Percentiles rank a stretch among this genome's conserved stretches.
These are phyloP conservation scores for Fusarium haematococcum DNA, from an alignment of 2,329 filamentous ascomycete species.

Conservation along the genomic window DNA sequence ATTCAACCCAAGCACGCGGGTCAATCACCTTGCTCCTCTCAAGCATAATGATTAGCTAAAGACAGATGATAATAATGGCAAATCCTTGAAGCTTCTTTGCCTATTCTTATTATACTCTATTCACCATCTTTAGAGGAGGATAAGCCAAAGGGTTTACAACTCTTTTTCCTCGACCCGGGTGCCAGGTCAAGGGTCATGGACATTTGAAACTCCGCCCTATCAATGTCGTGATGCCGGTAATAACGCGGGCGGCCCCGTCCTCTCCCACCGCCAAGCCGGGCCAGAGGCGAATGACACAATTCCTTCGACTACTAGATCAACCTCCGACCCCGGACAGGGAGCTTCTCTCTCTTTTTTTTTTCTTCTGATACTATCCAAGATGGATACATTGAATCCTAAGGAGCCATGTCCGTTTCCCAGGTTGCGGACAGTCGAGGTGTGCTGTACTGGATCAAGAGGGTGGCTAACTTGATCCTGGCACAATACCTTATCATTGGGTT, in stretches of 20 bases:
- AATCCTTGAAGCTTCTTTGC: background rate
- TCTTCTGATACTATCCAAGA: background rate
- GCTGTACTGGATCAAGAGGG: constrained; percentile 31
- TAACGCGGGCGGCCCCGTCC: constrained; percentile 28
- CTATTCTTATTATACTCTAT: background rate
- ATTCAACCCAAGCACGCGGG: background rate
- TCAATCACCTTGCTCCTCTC: background rate
- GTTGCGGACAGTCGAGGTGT: constrained; percentile 11
- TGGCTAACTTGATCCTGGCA: constrained; percentile 55
- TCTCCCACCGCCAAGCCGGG: constrained; percentile 19
- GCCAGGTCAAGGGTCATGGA: constrained; percentile 7
- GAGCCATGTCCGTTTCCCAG: constrained; percentile 33
- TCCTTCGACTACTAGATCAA: background rate
- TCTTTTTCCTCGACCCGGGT: background rate
- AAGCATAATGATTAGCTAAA: background rate
- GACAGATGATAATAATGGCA: background rate
- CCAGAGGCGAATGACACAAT: constrained; percentile 19
- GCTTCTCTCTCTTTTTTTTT: background rate
- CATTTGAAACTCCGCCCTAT: constrained; percentile 31
- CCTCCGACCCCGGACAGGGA: background rate
- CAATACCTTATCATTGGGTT: constrained; percentile 77
- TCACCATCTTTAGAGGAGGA: background rate
- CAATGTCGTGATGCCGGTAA: constrained; percentile 36
- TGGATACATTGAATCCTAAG: background rate
- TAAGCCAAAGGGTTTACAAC: background rate